Evolutionary conservation across 179 eudicot species (phyloP).

Genomic region (Amaranthus tricolor): DNA sequence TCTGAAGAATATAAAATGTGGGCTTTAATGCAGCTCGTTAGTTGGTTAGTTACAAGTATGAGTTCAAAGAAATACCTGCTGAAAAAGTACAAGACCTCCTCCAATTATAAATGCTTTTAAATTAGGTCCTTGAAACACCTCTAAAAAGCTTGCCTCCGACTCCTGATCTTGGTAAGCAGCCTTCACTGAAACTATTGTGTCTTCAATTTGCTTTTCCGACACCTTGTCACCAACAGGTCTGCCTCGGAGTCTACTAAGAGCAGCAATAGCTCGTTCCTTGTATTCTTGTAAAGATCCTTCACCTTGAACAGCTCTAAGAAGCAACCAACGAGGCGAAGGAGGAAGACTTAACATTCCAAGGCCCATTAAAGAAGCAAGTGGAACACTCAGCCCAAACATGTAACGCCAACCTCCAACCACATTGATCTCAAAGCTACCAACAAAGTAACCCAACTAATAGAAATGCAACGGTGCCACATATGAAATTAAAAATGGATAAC

Average conservation of each 20-base stretch:
- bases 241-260: slow-evolving; percentile 79
- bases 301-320: slow-evolving; percentile 87
- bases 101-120: slow-evolving; percentile 89
- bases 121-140: slow-evolving; percentile 87
- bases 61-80: slow-evolving; percentile 58
- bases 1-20: slow-evolving; percentile 37
- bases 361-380: slow-evolving; percentile 73
- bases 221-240: slow-evolving; percentile 68
- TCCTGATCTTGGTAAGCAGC: slow-evolving; percentile 61
- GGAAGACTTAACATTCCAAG: slow-evolving; percentile 91
- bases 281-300: slow-evolving; percentile 61
- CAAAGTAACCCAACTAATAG: slow-evolving; percentile 80
- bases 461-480: slow-evolving; percentile 14
- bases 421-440: slow-evolving; percentile 68
- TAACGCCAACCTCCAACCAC: slow-evolving; percentile 98
- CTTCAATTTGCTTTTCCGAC: slow-evolving; percentile 81
- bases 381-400: slow-evolving; percentile 86
- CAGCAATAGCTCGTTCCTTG: slow-evolving; percentile 72
- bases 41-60: not conserved
- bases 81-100: slow-evolving; percentile 96
- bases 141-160: slow-evolving; percentile 57
- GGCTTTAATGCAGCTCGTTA: too few relatives aligned
- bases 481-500: not conserved
- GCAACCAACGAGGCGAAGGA: slow-evolving; percentile 94
- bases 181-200: slow-evolving; percentile 69